Evolutionary conservation across 768 basidiomycete species (phyloP), one percentile per base, ranked within the genome.

Genomic region (Tricholoma flavovirens): DNA sequence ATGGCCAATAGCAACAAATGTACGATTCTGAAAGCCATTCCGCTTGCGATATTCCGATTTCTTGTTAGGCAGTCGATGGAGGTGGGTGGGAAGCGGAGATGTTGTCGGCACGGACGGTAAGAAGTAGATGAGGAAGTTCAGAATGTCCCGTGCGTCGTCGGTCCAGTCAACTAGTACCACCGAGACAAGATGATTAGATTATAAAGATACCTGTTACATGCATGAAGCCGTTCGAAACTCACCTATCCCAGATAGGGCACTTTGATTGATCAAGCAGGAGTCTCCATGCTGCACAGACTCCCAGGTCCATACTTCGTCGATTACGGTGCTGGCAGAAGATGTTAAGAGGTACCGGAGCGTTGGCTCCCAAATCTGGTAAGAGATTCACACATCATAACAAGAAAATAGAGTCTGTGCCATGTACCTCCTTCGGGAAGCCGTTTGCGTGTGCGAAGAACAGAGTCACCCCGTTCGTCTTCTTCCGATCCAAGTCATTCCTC

Each of bases 281-380:
- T 95, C 94, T 1, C 92, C 94, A 57, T 95, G 91, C 56, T 92
- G 86, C 3, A 86, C 78, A 5, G 89, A 81, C 61, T 97, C 94
- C 77, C 90, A 87, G 0, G 81, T 65, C 92, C 92, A 95, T 1
- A 94, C 75, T 82, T 73, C 90, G 76, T 68, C 93, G 60, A 73
- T 74, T 55, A 68, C 12, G 11, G 60, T 53, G 1, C 66, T 70
- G n/a, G 69, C 67, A 19, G 73, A 63, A 1, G 71, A 72, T 26
- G 75, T 67, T 2, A 94, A 66, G 6, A 95, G 66, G 33, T 72
- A 60, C 1, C 67, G 67, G 1, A 96, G 58, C 15, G 79, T 77
- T 0, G 89, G 83, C 65, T 95, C 90, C 86, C 88, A 96, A 8
- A 81, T 88, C 91, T 95, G 62, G 21, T 45, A 46, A 53, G 32